Base-by-base conservation (phyloP, 176 grass and related monocot genomes). In the Bromus sterilis region DNA sequence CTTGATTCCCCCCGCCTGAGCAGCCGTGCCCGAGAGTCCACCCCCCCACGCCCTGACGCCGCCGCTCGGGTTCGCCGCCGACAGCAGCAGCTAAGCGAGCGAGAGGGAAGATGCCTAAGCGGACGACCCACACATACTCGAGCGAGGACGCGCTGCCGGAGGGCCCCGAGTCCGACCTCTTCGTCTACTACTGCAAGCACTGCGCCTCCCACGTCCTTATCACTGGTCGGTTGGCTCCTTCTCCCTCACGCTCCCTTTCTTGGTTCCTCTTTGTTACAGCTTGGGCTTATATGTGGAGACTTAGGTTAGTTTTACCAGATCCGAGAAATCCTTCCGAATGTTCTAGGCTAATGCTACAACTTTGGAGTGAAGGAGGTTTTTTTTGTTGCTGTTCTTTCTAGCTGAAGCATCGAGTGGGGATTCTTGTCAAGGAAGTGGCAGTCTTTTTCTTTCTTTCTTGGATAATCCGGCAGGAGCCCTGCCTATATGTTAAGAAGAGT, bases 101-200 rank as follows among this genome's bases (percentile, higher is more conserved):
- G 37, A 15, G 74, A 21, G 33, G 39, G 67, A 49, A 61, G 74
- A 98, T 98, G 95, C 95, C 92, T 73, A 98, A 98, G 88, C 81
- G 92, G 75, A 98, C 95, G 81, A 98, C 95, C 68, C 95, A 98
- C 92, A 98, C 95, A 26, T 98, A 98, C 86, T 98, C 95, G n/a
- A 98, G 95, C 90, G 92, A 94, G 84, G 92, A 98, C 42, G 95
- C 95, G 13, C 86, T 89, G 75, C 84, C 86, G 51, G 95, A 98
- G 62, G 95, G 95, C 26, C 95, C 95, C 53, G 90, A 98, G 35
- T 94, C 95, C 70, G 95, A 98, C 48, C 90, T 94, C 83, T 94
- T 98, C 90, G 90, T 98, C 65, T 98, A 98, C 90, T 94, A 98
- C 79, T 98, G 95, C 95, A 98, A 91, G 84, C 88, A 94, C 88